A percentile compares a stretch with the other conserved stretches of the same genome.
phyloP scores from a whole-genome alignment of 768 basidiomycete species.

The Leccinum obscurum region DNA sequence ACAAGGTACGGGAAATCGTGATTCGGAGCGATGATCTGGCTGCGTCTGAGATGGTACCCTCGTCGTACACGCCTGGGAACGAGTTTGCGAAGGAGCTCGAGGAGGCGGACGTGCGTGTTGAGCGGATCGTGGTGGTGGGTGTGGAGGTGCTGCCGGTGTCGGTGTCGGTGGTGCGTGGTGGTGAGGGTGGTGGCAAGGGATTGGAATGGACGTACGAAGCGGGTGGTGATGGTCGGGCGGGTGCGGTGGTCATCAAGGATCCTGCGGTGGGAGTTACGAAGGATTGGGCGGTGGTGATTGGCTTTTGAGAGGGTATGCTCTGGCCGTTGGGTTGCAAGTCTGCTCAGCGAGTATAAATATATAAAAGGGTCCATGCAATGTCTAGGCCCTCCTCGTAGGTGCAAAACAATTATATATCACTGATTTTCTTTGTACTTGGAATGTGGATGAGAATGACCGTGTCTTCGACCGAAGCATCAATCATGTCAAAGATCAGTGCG shows the following conservation, averaged over 20 bases:
- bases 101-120: conserved; percentile 62
- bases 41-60: conserved; percentile 44
- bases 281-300: conserved; percentile 63
- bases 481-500: too few relatives aligned
- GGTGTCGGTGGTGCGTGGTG: conserved; percentile 52
- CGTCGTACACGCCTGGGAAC: conserved; percentile 57
- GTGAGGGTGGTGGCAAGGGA: conserved; percentile 28
- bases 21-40: conserved; percentile 57
- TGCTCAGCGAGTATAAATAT: neutral
- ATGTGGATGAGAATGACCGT: neutral
- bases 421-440: neutral
- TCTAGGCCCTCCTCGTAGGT: neutral
- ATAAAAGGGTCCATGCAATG: neutral
- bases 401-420: neutral
- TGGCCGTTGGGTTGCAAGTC: neutral
- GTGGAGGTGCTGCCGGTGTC: conserved; percentile 58
- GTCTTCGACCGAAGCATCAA: too few relatives aligned
- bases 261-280: conserved; percentile 56
- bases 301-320: conserved; percentile 13
- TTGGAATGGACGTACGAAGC: conserved; percentile 69
- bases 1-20: conserved; percentile 41
- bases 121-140: conserved; percentile 80
- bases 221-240: conserved; percentile 60
- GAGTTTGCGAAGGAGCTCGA: conserved; percentile 64
- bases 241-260: conserved; percentile 74